Conservation (phyloP, 345 rosid genomes). For the Sisymbrium irio region DNA sequence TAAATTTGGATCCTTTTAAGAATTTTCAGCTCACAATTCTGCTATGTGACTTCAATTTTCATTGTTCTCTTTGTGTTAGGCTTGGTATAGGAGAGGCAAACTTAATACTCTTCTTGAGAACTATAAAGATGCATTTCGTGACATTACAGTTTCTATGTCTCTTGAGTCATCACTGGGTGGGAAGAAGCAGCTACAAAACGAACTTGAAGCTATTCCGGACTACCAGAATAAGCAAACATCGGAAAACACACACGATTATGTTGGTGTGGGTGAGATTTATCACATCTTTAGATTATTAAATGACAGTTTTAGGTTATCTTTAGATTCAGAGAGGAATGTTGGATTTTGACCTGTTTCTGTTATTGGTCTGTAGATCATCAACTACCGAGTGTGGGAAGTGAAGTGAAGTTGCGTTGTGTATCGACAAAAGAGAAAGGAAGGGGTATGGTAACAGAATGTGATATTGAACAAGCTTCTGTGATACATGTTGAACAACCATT, state of each 20-base stretch:
- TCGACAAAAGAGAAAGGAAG: constrained; percentile 63
- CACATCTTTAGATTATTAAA: neutral
- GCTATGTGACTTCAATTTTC: neutral
- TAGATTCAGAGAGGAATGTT: neutral
- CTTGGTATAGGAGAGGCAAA: constrained; percentile 89
- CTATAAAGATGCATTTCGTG: constrained; percentile 48
- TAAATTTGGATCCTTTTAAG: neutral
- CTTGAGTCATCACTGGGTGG: constrained; percentile 57
- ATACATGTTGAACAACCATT: constrained; percentile 75
- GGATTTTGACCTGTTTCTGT: neutral
- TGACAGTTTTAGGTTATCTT: neutral
- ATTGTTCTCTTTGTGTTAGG: constrained; percentile 32
- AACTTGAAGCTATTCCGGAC: constrained; percentile 41
- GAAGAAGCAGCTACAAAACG: constrained; percentile 72
- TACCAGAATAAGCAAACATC: constrained; percentile 22
- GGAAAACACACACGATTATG: constrained; percentile 4
- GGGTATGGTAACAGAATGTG: constrained; percentile 61
- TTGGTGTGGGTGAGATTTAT: constrained; percentile 38
- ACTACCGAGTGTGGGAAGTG: constrained; percentile 47
- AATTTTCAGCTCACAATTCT: neutral
- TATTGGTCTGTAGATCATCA: constrained; percentile 21
- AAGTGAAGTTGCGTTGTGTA: constrained; percentile 46
- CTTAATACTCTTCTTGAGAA: constrained; percentile 60
- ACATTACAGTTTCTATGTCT: constrained; percentile 52
- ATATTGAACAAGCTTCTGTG: constrained; percentile 65